Percentiles rank a stretch among this genome's conserved stretches.
phyloP scores from a whole-genome alignment of 768 basidiomycete species.

The Boletus rubescentipes region DNA sequence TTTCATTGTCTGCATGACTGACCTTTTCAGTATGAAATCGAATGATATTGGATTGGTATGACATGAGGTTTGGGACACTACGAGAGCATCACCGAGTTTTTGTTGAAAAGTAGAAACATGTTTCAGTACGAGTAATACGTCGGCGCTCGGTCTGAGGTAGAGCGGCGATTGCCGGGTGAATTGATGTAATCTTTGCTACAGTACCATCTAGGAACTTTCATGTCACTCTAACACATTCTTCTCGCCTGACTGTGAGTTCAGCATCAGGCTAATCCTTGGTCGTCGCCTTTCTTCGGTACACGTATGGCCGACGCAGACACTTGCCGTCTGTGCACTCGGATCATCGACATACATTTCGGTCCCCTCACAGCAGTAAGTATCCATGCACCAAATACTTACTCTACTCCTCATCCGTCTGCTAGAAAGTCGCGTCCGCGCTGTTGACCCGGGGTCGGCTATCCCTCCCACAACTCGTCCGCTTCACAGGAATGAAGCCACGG shows the following conservation, averaged over 20 bases:
- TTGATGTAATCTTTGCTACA: neutral
- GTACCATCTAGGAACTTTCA: slow-evolving; percentile 2
- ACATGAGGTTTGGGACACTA: neutral
- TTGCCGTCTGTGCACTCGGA: slow-evolving; percentile 57
- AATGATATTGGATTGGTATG: slow-evolving; percentile 4
- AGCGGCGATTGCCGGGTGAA: slow-evolving; percentile 3
- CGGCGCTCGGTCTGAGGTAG: neutral
- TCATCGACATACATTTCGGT: slow-evolving; percentile 66
- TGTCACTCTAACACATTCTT: slow-evolving; percentile 10
- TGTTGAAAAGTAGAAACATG: slow-evolving; percentile 6
- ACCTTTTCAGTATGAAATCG: slow-evolving; percentile 30
- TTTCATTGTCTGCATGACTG: slow-evolving; percentile 23
- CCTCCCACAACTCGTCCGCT: slow-evolving; percentile 63
- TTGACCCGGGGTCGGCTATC: slow-evolving; percentile 85
- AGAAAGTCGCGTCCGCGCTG: slow-evolving; percentile 75
- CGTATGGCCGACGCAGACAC: slow-evolving; percentile 67
- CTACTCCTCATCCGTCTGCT: slow-evolving; percentile 4
- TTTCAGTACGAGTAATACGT: slow-evolving; percentile 10
- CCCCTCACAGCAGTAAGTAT: slow-evolving; percentile 59
- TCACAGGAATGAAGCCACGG: slow-evolving; percentile 65
- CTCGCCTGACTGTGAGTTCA: neutral
- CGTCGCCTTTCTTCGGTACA: neutral
- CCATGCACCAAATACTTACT: neutral
- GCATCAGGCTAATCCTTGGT: neutral
- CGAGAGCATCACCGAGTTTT: neutral